Evolutionary conservation across 164 flowering plant species (phyloP).

Genomic region (Stephania japonica): DNA sequence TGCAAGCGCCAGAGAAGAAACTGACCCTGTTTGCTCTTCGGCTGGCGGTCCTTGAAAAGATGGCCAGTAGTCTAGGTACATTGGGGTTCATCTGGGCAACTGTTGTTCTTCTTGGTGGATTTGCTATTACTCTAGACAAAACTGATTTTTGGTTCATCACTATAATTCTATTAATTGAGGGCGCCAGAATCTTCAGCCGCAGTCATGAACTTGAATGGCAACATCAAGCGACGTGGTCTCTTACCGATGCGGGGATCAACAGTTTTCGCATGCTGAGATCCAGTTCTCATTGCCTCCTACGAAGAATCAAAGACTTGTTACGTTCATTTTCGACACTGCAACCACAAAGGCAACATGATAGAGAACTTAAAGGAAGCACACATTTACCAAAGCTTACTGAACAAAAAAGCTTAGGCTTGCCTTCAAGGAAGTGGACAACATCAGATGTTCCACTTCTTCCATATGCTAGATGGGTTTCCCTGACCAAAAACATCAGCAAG

Average conservation of each 20-base stretch:
- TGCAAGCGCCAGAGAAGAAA: constrained; percentile 73
- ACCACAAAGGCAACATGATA: constrained; percentile 19
- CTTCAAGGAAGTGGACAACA: constrained; percentile 53
- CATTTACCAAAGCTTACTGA: constrained; percentile 8
- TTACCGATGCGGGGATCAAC: constrained; percentile 58
- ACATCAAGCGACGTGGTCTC: constrained; percentile 86
- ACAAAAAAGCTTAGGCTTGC: constrained; percentile 17
- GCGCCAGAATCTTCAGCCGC: constrained; percentile 81
- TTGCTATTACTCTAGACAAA: constrained; percentile 69
- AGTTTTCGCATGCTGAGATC: constrained; percentile 63
- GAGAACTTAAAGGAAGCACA: constrained; percentile 20
- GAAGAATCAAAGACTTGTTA: constrained; percentile 19
- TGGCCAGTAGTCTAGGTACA: constrained; percentile 84
- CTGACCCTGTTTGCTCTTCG: constrained; percentile 89
- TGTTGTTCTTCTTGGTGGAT: constrained; percentile 92
- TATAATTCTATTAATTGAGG: constrained; percentile 65
- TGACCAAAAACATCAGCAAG: constrained; percentile 64
- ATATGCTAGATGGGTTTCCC: constrained; percentile 61
- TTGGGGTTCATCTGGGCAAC: constrained; percentile 97
- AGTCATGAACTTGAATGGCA: constrained; percentile 98
- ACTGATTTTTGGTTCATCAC: constrained; percentile 90
- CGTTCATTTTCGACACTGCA: constrained; percentile 15
- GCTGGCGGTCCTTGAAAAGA: constrained; percentile 72
- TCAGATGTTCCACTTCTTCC: constrained; percentile 90
- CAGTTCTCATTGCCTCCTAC: constrained; percentile 35